A percentile compares a stretch with the other conserved stretches of the same genome.
Evolutionary conservation across 2,329 filamentous ascomycete genomes (phyloP).

Genomic region (Nemania diffusa): DNA sequence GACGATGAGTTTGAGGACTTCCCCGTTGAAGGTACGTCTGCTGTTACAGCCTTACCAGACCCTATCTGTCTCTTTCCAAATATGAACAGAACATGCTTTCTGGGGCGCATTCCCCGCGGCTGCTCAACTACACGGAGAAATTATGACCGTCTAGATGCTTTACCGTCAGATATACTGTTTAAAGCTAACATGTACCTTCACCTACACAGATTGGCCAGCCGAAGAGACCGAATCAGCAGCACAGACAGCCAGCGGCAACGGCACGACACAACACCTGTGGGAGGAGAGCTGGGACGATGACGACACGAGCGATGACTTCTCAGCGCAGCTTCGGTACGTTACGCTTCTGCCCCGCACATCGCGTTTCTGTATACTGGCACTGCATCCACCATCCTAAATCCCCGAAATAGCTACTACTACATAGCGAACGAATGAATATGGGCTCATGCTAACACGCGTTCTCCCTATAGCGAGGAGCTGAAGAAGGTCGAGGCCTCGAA

Average conservation of each 20-base stretch:
- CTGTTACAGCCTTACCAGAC: not conserved
- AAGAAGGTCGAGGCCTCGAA: slow-evolving; percentile 90
- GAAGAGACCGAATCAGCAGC: slow-evolving; percentile 83
- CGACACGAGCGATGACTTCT: slow-evolving; percentile 96
- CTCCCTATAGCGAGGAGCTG: slow-evolving; percentile 77
- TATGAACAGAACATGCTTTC: too few species aligned
- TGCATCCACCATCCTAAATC: too few species aligned
- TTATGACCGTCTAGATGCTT: not conserved
- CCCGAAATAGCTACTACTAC: too few species aligned
- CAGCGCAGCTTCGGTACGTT: slow-evolving; percentile 87
- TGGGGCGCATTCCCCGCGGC: too few species aligned
- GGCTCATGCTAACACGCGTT: not conserved
- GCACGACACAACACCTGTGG: slow-evolving; percentile 83
- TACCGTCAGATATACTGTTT: not conserved
- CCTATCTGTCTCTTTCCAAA: too few species aligned
- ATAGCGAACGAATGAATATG: not conserved
- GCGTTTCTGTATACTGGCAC: too few species aligned
- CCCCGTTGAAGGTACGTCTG: slow-evolving; percentile 84
- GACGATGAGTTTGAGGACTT: slow-evolving; percentile 99
- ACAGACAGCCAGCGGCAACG: slow-evolving; percentile 61
- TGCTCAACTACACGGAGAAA: not conserved
- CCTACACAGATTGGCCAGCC: slow-evolving; percentile 83
- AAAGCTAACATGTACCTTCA: slow-evolving; percentile 18
- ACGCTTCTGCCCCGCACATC: not conserved
- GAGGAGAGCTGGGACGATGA: slow-evolving; percentile 99